phyloP scores from a whole-genome alignment of 2,329 filamentous ascomycete species.

The Samsoniella hepiali region DNA sequence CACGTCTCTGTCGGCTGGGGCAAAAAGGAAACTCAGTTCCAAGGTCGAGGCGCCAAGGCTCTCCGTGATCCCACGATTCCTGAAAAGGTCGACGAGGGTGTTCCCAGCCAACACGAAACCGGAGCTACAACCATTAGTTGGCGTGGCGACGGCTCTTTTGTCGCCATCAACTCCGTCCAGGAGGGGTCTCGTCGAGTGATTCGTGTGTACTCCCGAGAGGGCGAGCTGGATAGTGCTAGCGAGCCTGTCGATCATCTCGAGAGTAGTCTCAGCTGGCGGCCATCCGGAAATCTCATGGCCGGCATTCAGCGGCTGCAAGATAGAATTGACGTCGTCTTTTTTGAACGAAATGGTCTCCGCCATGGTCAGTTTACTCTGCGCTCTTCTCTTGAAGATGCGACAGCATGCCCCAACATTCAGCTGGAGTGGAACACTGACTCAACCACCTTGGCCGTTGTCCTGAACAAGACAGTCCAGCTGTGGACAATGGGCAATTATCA shows the following conservation, averaged over 20 bases:
- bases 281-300: conserved; percentile 87
- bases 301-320: conserved; percentile 70
- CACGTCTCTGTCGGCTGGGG: conserved; percentile 98
- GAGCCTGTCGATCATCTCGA: conserved; percentile 95
- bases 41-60: conserved; percentile 82
- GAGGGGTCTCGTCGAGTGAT: conserved; percentile 69
- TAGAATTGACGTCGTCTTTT: conserved; percentile 82
- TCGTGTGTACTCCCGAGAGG: conserved; percentile 86
- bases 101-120: conserved; percentile 72
- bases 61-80: conserved; percentile 92
- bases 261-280: conserved; percentile 83
- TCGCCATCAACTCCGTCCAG: conserved; percentile 81
- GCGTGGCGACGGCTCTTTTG: conserved; percentile 89
- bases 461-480: conserved; percentile 73
- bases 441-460: conserved; percentile 78
- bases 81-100: conserved; percentile 82
- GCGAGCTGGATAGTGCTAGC: conserved; percentile 85
- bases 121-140: conserved; percentile 73
- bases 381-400: conserved; percentile 54
- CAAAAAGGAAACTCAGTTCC: conserved; percentile 96
- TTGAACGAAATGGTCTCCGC: conserved; percentile 94
- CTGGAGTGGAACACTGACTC: conserved; percentile 92
- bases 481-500: conserved; percentile 99
- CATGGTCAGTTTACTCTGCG: conserved; percentile 90
- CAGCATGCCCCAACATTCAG: conserved; percentile 55